Conservation (phyloP, 2,329 filamentous ascomycete species). For the Xylariales sp. region DNA sequence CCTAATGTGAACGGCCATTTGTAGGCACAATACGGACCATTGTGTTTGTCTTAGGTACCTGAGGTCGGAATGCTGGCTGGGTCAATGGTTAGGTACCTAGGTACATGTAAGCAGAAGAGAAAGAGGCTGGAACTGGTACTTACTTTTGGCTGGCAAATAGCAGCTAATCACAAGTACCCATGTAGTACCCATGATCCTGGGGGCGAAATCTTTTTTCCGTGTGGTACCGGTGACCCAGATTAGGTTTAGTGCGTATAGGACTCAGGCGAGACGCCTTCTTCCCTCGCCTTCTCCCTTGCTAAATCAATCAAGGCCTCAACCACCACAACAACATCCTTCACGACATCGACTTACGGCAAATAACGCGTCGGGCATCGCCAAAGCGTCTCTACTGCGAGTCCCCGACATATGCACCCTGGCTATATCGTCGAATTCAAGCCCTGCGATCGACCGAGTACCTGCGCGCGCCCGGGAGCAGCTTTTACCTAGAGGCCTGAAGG, state of each 20-base stretch:
- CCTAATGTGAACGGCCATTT: too few species aligned
- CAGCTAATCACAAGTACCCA: conserved; percentile 19
- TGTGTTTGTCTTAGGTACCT: too few species aligned
- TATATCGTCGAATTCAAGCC: conserved; percentile 50
- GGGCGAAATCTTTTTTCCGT: conserved; percentile 42
- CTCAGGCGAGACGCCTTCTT: conserved; percentile 44
- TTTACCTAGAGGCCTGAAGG: conserved; percentile 51
- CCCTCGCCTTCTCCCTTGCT: conserved; percentile 39
- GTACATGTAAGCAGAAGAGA: not conserved
- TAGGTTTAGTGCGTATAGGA: conserved; percentile 50
- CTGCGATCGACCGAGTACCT: conserved; percentile 39
- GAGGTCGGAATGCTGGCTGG: too few species aligned
- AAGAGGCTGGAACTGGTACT: conserved; percentile 5
- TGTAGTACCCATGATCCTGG: not conserved
- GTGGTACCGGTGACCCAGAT: conserved; percentile 41
- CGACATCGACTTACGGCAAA: conserved; percentile 53
- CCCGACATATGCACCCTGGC: conserved; percentile 47
- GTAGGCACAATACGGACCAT: too few species aligned
- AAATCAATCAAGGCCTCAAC: conserved; percentile 49
- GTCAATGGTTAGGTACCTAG: not conserved
- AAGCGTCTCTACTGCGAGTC: conserved; percentile 48
- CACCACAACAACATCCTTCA: conserved; percentile 56
- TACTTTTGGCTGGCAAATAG: not conserved
- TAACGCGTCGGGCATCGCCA: conserved; percentile 66
- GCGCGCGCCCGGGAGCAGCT: conserved; percentile 43